These are phyloP conservation scores for Nephelium lappaceum DNA, from an alignment of 345 rosid species.

Conservation along the genomic window DNA sequence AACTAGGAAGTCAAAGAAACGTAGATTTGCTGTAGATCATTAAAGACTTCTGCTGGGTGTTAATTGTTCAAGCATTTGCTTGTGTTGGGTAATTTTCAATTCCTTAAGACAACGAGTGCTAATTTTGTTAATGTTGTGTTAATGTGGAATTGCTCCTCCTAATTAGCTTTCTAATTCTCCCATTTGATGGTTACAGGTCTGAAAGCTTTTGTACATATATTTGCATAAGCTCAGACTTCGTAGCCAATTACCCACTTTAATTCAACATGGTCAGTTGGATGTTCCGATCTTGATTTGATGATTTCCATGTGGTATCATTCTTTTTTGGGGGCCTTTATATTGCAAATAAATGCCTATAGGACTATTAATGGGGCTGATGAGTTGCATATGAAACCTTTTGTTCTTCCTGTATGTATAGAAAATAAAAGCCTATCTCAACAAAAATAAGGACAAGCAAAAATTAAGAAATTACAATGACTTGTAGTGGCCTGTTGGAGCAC, in stretches of 20 bases:
- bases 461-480: not conserved
- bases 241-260: not conserved
- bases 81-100: constrained; percentile 11
- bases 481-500: not conserved
- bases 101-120: not conserved
- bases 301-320: not conserved
- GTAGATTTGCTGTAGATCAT: constrained; percentile 25
- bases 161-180: not conserved
- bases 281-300: too few relatives aligned
- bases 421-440: not conserved
- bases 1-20: constrained; percentile 45
- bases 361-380: not conserved
- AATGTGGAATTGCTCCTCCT: not conserved
- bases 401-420: not conserved
- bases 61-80: constrained; percentile 5
- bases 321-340: not conserved
- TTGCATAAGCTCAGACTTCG: not conserved
- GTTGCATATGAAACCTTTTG: not conserved
- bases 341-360: not conserved
- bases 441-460: not conserved
- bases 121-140: not conserved
- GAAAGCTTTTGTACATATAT: constrained; percentile 11
- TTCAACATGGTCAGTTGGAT: not conserved
- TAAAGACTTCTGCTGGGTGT: constrained; percentile 16
- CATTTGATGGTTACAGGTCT: not conserved